phyloP scores from a whole-genome alignment of 805 yeast species.

The Nakazawaea siamensis region DNA sequence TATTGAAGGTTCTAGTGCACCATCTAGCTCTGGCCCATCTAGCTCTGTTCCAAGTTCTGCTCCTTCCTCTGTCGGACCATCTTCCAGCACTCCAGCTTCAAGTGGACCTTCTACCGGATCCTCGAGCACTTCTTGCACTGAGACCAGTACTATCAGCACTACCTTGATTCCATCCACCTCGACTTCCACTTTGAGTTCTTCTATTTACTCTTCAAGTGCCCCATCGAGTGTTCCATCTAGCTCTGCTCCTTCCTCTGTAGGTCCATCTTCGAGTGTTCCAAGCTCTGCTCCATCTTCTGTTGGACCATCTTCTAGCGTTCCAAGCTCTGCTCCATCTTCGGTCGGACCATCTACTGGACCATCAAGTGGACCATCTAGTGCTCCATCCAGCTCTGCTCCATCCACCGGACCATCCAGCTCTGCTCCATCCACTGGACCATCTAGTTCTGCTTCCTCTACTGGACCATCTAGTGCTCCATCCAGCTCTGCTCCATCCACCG shows the following conservation, averaged over 20 bases:
- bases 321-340: background rate
- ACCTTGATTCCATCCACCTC: background rate
- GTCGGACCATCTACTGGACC: background rate
- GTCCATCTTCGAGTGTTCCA: background rate
- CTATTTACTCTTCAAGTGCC: background rate
- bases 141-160: background rate
- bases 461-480: slow-evolving; percentile 3
- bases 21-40: background rate
- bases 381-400: background rate
- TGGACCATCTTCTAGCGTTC: background rate
- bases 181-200: too few relatives aligned
- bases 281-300: background rate
- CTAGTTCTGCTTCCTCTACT: background rate
- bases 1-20: background rate
- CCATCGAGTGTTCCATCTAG: background rate
- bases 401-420: background rate
- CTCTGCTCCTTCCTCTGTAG: background rate
- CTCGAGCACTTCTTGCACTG: slow-evolving; percentile 1
- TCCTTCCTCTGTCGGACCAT: too few relatives aligned
- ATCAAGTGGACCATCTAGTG: background rate
- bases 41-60: background rate
- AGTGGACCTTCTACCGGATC: background rate
- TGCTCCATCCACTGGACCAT: background rate
- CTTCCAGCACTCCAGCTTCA: background rate
- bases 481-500: slow-evolving; percentile 11